Evolutionary conservation across 2,329 filamentous ascomycete genomes (phyloP), one percentile per base, ranked within the genome.

Genomic region (Ophiocordyceps camponoti-floridani): DNA sequence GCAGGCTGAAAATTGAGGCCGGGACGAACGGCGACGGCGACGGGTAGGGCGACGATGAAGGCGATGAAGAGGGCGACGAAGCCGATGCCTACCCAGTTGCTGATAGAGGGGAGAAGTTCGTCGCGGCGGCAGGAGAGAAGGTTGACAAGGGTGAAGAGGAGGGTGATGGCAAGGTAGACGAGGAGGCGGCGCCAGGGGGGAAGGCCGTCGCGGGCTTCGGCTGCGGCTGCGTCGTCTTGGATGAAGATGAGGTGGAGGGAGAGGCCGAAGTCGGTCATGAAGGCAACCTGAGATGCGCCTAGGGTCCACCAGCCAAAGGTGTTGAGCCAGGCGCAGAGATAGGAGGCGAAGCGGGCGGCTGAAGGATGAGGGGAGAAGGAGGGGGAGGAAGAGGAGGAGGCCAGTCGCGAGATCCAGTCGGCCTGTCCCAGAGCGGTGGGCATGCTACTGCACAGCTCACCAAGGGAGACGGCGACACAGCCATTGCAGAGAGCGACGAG

Each of bases 311-410:
- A 77, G 12, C 72, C 73, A 47, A 75, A 75, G 0, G 67, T 73
- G 54, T 76, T 76, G 52, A 75, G 72, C 70, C 71, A 76, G 2
- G 72, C 73, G 49, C 70, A 73, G 57, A 76, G 63, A 51, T 76
- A 77, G 1, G 69, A 72, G 4, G 57, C 52, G 47, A 74, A 71
- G 2, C 72, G 64, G 2, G 71, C 73, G 1, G 13, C 52, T 9
- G 23, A 23, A 23, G 23, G 23, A 23, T 3, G 5, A 23, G 23
- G 5, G 23, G 23, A 23, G 23, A 5, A 23, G 23, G 23, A 23
- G 23, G 23, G 5, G 23, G 23, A 23, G 23, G 13, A 51, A 46
- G 56, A 42, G 62, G 65, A 57, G 43, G 52, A 53, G 55, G 61
- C 35, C 28, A 63, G 53, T 2, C 56, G 56, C 26, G 59, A 58